These are phyloP conservation scores for Arthrobotrys musiformis DNA, from an alignment of 2,329 filamentous ascomycete species.

Conservation along the genomic window DNA sequence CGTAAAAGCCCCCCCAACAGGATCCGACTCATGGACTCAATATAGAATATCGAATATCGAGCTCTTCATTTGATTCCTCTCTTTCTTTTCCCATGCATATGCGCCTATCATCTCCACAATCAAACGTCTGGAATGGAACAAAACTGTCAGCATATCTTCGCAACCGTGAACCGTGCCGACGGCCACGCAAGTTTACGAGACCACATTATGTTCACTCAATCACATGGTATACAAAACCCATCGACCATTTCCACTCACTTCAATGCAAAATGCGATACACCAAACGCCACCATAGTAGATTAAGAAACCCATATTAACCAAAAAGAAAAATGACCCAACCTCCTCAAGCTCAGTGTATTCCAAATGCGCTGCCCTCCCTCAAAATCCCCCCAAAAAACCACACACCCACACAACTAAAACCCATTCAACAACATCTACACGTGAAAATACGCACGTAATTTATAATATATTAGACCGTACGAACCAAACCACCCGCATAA, in stretches of 20 bases:
- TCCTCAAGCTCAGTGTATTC: no score
- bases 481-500: not conserved
- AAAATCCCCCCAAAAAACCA: no score
- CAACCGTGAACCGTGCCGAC: no score
- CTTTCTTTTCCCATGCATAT: not conserved
- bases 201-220: not conserved
- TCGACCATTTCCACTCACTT: not conserved
- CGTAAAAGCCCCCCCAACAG: not conserved
- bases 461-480: conserved; percentile 14
- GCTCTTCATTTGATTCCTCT: no score
- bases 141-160: no score
- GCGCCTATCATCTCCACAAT: not conserved
- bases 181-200: not conserved
- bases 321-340: no score
- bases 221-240: not conserved
- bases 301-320: no score
- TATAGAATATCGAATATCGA: no score
- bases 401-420: not conserved
- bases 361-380: not conserved
- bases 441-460: conserved; percentile 36
- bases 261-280: no score
- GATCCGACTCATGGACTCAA: not conserved
- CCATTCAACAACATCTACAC: not conserved
- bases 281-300: no score
- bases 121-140: not conserved